These are phyloP conservation scores for Pilobolus umbonatus DNA, from an alignment of 192 early-diverging fungal genomes.

Conservation along the genomic window DNA sequence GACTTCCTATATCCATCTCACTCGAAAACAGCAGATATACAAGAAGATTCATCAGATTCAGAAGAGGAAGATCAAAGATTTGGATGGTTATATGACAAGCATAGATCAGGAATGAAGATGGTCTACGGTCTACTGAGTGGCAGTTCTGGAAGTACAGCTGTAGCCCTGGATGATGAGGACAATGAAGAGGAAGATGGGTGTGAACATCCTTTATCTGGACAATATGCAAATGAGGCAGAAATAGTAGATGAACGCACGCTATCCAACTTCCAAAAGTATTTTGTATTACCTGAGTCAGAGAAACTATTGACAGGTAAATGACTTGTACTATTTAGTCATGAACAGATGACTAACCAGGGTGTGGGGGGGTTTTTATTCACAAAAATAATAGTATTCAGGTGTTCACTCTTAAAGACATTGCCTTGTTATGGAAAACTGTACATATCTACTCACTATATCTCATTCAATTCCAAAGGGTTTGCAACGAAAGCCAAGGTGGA, in stretches of 20 bases:
- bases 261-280: constrained; percentile 44
- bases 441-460: constrained; percentile 56
- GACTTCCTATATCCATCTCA: constrained; percentile 13
- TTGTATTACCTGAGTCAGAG: constrained; percentile 53
- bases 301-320: constrained; percentile 42
- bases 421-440: constrained; percentile 59
- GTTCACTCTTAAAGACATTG: constrained; percentile 44
- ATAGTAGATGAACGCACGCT: constrained; percentile 22
- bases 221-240: constrained; percentile 18
- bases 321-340: not conserved
- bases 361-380: not conserved
- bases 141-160: not conserved
- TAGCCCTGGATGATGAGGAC: not conserved
- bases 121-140: constrained; percentile 32
- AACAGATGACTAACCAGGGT: not conserved
- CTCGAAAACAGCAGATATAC: not conserved
- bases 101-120: constrained; percentile 26
- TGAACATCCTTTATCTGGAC: not conserved
- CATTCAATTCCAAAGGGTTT: constrained; percentile 54
- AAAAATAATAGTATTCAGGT: constrained; percentile 36
- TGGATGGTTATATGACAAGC: constrained; percentile 30
- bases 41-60: constrained; percentile 16
- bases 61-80: constrained; percentile 29
- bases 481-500: constrained; percentile 45
- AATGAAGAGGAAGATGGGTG: constrained; percentile 13